Evolutionary conservation across 2,329 filamentous ascomycete species (phyloP).

Genomic region (Fusarium palustre): DNA sequence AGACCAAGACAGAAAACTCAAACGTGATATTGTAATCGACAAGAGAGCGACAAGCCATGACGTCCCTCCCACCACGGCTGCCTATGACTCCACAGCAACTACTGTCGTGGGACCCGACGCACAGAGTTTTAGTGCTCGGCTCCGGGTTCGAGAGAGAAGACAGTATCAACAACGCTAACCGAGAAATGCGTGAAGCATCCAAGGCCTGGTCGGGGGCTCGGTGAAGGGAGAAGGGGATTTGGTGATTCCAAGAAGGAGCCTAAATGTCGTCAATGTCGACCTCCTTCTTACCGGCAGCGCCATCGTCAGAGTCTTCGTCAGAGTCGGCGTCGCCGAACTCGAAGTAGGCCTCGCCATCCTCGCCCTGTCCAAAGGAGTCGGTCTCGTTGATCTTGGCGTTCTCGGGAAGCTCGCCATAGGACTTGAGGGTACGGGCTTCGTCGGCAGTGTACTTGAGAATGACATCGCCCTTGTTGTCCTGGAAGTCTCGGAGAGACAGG

Average conservation of each 20-base stretch:
- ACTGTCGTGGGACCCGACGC: slow-evolving; percentile 61
- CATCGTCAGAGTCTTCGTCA: slow-evolving; percentile 64
- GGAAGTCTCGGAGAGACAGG: slow-evolving; percentile 88
- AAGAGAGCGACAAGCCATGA: slow-evolving; percentile 57
- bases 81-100: slow-evolving; percentile 53
- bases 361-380: slow-evolving; percentile 91
- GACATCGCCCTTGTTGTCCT: slow-evolving; percentile 96
- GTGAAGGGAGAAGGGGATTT: slow-evolving; percentile 33
- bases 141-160: slow-evolving; percentile 72
- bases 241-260: slow-evolving; percentile 43
- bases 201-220: slow-evolving; percentile 41
- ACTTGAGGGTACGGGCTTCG: slow-evolving; percentile 94
- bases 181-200: slow-evolving; percentile 6
- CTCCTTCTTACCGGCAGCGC: slow-evolving; percentile 75
- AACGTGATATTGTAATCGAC: slow-evolving; percentile 33
- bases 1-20: slow-evolving; percentile 39
- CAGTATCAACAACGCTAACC: slow-evolving; percentile 59
- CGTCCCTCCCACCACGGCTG: slow-evolving; percentile 72
- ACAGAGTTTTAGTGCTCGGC: slow-evolving; percentile 25
- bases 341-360: slow-evolving; percentile 96
- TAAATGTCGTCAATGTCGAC: slow-evolving; percentile 97
- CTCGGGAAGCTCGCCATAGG: slow-evolving; percentile 97
- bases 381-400: slow-evolving; percentile 99
- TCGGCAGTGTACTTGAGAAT: slow-evolving; percentile 97
- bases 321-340: slow-evolving; percentile 96